Conservation (phyloP, 129 eudicot species). For the Lactuca saligna region DNA sequence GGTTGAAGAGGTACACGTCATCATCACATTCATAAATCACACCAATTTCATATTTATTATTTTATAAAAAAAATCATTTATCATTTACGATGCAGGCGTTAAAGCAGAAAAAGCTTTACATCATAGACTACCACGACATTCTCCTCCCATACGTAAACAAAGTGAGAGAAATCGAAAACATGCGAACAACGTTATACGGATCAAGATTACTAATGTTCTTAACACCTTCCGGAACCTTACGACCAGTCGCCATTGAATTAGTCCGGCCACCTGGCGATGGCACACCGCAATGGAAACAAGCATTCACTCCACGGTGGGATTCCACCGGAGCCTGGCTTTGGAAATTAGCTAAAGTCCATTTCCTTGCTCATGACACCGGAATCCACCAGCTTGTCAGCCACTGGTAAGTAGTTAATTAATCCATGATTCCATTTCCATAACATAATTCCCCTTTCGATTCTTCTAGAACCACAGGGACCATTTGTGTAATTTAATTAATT, state of each 20-base stretch:
- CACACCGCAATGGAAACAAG: slow-evolving; percentile 72
- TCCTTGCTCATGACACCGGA: slow-evolving; percentile 67
- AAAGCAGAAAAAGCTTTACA: slow-evolving; percentile 53
- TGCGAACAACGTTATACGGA: slow-evolving; percentile 62
- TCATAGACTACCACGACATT: slow-evolving; percentile 74
- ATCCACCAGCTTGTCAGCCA: slow-evolving; percentile 62
- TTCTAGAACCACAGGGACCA: no score
- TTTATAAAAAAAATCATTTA: no score
- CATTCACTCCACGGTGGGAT: slow-evolving; percentile 33
- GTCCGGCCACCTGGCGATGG: slow-evolving; percentile 54
- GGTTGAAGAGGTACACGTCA: slow-evolving; percentile 46
- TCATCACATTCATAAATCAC: background rate
- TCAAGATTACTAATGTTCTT: slow-evolving; percentile 66
- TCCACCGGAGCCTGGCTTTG: slow-evolving; percentile 60
- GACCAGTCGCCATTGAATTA: slow-evolving; percentile 73
- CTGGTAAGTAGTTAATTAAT: slow-evolving; percentile 40
- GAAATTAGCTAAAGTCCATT: slow-evolving; percentile 66
- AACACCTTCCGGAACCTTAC: slow-evolving; percentile 44
- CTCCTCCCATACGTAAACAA: slow-evolving; percentile 61
- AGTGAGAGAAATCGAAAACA: slow-evolving; percentile 44
- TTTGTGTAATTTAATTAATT: background rate
- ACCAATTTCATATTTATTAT: no score
- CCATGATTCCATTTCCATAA: no score
- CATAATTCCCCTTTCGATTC: no score
- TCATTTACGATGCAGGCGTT: slow-evolving; percentile 44